Conservation (phyloP, 345 rosid genomes). For the Aquilaria sinensis region DNA sequence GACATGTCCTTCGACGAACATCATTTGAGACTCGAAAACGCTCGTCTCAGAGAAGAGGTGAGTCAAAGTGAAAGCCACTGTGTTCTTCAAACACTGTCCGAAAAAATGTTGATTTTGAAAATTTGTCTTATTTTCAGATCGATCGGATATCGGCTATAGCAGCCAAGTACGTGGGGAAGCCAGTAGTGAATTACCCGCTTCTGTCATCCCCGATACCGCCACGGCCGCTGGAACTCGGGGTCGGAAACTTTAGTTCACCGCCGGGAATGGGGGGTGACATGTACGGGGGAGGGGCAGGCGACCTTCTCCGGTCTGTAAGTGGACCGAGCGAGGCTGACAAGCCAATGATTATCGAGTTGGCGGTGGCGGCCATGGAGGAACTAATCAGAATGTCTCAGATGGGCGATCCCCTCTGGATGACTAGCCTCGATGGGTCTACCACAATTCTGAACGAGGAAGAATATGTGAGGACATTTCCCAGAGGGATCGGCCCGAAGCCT, state of each 20-base stretch:
- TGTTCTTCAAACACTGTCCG: background rate
- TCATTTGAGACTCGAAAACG: slow-evolving; percentile 84
- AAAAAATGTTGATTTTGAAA: background rate
- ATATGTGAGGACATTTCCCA: slow-evolving; percentile 43
- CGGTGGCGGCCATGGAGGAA: slow-evolving; percentile 90
- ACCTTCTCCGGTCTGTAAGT: slow-evolving; percentile 53
- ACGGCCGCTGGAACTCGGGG: slow-evolving; percentile 69
- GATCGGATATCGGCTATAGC: slow-evolving; percentile 89
- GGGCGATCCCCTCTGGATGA: slow-evolving; percentile 77
- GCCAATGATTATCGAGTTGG: slow-evolving; percentile 71
- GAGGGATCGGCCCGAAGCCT: slow-evolving; percentile 60
- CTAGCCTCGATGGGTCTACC: slow-evolving; percentile 39
- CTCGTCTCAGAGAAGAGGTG: slow-evolving; percentile 90
- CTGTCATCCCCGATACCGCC: slow-evolving; percentile 52
- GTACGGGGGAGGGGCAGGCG: slow-evolving; percentile 66
- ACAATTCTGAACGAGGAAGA: slow-evolving; percentile 55
- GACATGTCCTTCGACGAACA: slow-evolving; percentile 97
- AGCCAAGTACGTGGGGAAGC: slow-evolving; percentile 95
- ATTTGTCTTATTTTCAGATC: slow-evolving; percentile 33
- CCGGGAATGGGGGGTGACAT: slow-evolving; percentile 49
- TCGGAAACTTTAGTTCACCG: slow-evolving; percentile 41
- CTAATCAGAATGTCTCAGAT: slow-evolving; percentile 64
- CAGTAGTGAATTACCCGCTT: slow-evolving; percentile 56
- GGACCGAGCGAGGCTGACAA: slow-evolving; percentile 57
- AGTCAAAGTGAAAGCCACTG: background rate